Conservation (phyloP, 1,284 basidiomycete species). For the Naganishia liquefaciens region DNA sequence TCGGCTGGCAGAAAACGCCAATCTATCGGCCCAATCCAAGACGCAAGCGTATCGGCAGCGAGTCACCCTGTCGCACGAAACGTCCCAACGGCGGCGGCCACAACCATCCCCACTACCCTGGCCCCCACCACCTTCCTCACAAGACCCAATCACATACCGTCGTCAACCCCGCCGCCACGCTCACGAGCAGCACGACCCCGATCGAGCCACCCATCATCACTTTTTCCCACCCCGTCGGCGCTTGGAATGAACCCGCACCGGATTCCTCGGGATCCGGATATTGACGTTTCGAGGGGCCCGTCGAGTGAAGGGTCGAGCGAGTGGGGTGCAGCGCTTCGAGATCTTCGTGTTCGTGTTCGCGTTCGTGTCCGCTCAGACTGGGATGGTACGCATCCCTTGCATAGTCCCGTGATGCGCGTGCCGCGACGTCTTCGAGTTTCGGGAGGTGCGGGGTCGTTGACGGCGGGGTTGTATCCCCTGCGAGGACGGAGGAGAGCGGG, state of each 20-base stretch:
- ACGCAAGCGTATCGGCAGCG: no score
- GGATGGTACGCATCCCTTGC: background rate
- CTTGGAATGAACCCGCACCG: background rate
- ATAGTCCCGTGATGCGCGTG: slow-evolving; percentile 8
- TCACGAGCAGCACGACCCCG: slow-evolving; percentile 12
- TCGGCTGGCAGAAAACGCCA: no score
- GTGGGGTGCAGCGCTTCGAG: background rate
- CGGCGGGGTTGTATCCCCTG: slow-evolving; percentile 1
- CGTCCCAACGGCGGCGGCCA: no score
- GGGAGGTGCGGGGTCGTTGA: slow-evolving; percentile 16
- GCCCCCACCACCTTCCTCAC: no score
- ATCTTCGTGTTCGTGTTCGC: background rate
- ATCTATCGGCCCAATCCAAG: no score
- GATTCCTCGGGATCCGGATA: background rate
- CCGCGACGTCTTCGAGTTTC: slow-evolving; percentile 2
- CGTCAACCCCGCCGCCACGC: slow-evolving; percentile 24
- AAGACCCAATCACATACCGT: slow-evolving; percentile 30
- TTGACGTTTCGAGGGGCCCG: background rate
- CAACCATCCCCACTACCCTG: no score
- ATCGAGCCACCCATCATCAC: slow-evolving; percentile 12
- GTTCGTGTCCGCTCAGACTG: no score
- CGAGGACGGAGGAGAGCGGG: slow-evolving; percentile 1
- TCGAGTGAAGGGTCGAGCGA: background rate
- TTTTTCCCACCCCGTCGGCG: slow-evolving; percentile 16
- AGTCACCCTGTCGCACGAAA: no score